Conservation (phyloP, 176 grass and related monocot genomes). For the Rhynchospora pubera region DNA sequence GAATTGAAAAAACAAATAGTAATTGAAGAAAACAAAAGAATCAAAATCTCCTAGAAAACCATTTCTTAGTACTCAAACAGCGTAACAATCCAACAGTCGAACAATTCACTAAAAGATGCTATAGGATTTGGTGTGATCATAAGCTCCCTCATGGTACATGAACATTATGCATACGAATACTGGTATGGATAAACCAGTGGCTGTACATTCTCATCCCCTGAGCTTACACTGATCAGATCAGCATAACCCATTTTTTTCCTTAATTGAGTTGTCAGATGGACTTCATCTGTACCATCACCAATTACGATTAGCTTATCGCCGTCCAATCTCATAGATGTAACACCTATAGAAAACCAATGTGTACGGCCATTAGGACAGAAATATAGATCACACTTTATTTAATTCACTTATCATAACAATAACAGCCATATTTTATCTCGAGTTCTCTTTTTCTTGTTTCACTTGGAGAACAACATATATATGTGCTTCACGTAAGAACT, state of each 20-base stretch:
- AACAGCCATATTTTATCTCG: too few species aligned
- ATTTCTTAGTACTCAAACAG: background rate
- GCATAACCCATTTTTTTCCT: slow-evolving; percentile 43
- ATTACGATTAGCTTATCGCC: slow-evolving; percentile 39
- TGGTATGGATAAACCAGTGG: background rate
- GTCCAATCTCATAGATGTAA: slow-evolving; percentile 45
- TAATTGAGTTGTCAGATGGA: slow-evolving; percentile 33
- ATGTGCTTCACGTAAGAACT: background rate
- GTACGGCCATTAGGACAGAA: background rate
- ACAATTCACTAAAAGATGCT: background rate
- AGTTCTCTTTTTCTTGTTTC: background rate
- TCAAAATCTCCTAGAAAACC: background rate
- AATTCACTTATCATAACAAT: background rate
- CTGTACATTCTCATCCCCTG: slow-evolving; percentile 2
- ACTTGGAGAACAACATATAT: background rate
- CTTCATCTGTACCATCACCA: slow-evolving; percentile 44
- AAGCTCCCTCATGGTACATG: background rate
- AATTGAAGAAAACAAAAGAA: background rate
- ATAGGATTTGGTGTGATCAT: background rate
- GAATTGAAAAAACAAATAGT: background rate
- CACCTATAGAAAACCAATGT: slow-evolving; percentile 26
- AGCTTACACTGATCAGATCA: slow-evolving; percentile 40
- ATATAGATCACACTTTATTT: background rate
- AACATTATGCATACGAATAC: background rate
- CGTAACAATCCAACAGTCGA: too few species aligned